Percentiles rank a stretch among this genome's conserved stretches.
These are phyloP conservation scores for Sugiyamaella sp. DNA, from an alignment of 1,139 yeast genomes.

Conservation along the genomic window DNA sequence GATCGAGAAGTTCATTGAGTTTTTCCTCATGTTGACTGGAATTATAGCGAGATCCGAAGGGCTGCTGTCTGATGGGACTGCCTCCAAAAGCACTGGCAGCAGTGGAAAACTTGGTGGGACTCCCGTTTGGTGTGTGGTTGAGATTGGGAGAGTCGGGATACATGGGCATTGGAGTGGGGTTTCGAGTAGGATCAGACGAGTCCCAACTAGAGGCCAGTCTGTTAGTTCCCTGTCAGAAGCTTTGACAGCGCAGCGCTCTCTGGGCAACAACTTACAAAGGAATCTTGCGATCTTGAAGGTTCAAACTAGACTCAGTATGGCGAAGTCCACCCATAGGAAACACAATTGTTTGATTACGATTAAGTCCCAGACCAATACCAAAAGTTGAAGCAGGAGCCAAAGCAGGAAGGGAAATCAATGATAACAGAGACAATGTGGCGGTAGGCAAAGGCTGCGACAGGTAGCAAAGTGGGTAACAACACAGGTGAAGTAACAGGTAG, in stretches of 20 bases:
- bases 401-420: neutral
- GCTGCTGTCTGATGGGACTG: constrained; percentile 27
- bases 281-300: constrained; percentile 27
- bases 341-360: constrained; percentile 10
- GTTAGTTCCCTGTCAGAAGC: constrained; percentile 1
- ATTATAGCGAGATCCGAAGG: constrained; percentile 30
- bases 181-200: constrained; percentile 45
- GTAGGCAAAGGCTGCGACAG: neutral
- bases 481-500: no score
- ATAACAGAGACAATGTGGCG: constrained; percentile 10
- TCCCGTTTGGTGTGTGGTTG: constrained; percentile 30
- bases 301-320: constrained; percentile 25
- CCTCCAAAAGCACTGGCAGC: constrained; percentile 19
- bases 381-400: constrained; percentile 4
- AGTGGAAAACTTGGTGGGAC: constrained; percentile 29
- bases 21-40: constrained; percentile 39
- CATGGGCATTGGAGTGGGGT: constrained; percentile 46
- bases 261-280: constrained; percentile 30
- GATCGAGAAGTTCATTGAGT: constrained; percentile 38
- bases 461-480: neutral
- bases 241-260: no score
- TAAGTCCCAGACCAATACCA: constrained; percentile 9
- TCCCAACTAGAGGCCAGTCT: constrained; percentile 39
- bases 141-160: constrained; percentile 41
- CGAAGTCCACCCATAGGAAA: constrained; percentile 17